A percentile compares a stretch with the other conserved stretches of the same genome.
phyloP scores from a whole-genome alignment of 2,329 filamentous ascomycete species.

The Chalara sp. region DNA sequence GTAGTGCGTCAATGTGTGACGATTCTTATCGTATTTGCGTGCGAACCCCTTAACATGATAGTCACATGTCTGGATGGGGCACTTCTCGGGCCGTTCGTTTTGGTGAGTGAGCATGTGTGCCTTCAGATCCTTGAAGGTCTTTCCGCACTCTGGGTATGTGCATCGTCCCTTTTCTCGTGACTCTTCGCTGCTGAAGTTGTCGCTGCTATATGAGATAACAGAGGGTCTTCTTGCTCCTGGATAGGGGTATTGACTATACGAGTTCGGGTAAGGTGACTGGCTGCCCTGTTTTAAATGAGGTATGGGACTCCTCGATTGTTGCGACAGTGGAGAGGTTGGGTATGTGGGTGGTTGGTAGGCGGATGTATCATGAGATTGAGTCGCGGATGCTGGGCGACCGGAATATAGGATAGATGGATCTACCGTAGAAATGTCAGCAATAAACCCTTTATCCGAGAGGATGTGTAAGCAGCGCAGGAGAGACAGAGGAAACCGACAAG shows the following conservation, averaged over 20 bases:
- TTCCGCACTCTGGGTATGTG: conserved; percentile 51
- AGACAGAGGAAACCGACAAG: conserved; percentile 45
- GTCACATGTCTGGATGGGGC: conserved; percentile 86
- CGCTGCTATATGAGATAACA: conserved; percentile 24
- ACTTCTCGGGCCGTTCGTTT: conserved; percentile 90
- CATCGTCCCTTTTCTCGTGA: conserved; percentile 35
- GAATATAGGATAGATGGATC: conserved; percentile 27
- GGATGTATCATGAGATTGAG: conserved; percentile 18
- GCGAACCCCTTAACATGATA: conserved; percentile 94
- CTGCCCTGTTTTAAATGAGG: conserved; percentile 20
- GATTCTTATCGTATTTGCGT: conserved; percentile 95
- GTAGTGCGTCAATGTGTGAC: conserved; percentile 94
- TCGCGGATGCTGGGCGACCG: conserved; percentile 17
- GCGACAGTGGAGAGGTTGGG: conserved; percentile 25
- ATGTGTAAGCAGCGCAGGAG: conserved; percentile 13
- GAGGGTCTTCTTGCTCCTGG: conserved; percentile 21
- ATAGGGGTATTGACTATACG: conserved; percentile 24
- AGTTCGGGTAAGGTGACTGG: conserved; percentile 24
- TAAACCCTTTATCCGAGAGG: conserved; percentile 1
- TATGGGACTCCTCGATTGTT: conserved; percentile 22
- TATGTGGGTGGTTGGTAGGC: conserved; percentile 23
- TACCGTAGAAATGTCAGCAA: conserved; percentile 20
- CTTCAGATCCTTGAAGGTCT: conserved; percentile 58
- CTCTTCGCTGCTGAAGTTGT: conserved; percentile 26
- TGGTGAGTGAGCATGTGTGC: conserved; percentile 97